These are phyloP conservation scores for Apiosordaria backusii DNA, from an alignment of 495 filamentous ascomycete genomes.

Conservation along the genomic window DNA sequence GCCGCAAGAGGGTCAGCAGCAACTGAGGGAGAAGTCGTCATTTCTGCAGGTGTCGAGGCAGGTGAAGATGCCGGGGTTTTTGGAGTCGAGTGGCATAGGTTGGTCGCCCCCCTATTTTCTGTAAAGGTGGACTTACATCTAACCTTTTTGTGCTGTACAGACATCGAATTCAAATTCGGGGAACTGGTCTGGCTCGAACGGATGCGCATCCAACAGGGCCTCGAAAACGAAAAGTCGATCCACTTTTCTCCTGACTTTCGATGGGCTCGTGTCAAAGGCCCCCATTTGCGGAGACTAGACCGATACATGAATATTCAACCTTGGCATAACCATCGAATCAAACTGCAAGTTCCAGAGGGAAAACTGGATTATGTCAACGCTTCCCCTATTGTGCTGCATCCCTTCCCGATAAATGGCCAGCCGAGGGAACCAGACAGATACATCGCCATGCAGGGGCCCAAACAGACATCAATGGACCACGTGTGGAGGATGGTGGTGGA, in stretches of 20 bases:
- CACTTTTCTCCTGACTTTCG: conserved; percentile 49
- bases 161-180: conserved; percentile 53
- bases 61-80: conserved; percentile 43
- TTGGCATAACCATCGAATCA: conserved; percentile 80
- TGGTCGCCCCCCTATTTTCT: conserved; percentile 6
- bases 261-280: conserved; percentile 51
- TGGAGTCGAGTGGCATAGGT: conserved; percentile 36
- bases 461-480: conserved; percentile 63
- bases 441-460: conserved; percentile 75
- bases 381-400: conserved; percentile 71
- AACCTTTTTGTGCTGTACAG: conserved; percentile 30
- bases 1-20: background rate
- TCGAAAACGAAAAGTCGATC: conserved; percentile 18
- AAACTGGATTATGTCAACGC: conserved; percentile 94
- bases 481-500: conserved; percentile 97
- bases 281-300: conserved; percentile 56
- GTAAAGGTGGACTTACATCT: background rate
- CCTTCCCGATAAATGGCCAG: conserved; percentile 50
- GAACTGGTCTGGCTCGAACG: conserved; percentile 63
- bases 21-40: conserved; percentile 10
- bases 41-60: background rate
- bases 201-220: conserved; percentile 46
- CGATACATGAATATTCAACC: conserved; percentile 84
- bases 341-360: conserved; percentile 74
- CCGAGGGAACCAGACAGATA: conserved; percentile 43